Base-by-base conservation (phyloP, 2,329 filamentous ascomycete species). In the Zalaria sp. region DNA sequence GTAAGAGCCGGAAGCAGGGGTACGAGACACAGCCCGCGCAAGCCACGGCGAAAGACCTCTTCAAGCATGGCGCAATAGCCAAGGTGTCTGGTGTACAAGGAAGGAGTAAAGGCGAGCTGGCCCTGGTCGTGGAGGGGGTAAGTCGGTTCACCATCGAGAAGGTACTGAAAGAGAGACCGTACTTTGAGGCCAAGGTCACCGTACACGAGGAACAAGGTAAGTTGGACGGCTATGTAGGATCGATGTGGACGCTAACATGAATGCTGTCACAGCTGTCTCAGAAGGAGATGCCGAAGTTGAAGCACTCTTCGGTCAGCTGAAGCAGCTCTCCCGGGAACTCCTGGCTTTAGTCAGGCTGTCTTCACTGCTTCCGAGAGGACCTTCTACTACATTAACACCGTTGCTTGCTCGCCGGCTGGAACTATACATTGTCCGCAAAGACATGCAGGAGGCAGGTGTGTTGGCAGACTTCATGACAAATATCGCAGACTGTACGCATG, bases 381-480 rank as follows among this genome's bases (percentile, higher is more conserved):
- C 78, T 26, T 67, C 72, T 38, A 69, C 74, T 25, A 72, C 77
- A 3, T 66, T 96, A 10, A 88, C 87, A 3, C 88, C 89, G 1
- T 67, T 89, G n/a, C 72, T 96, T 40, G 86, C 86, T 0, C 77
- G 87, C 39, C 77, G 88, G 40, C 75, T 98, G 35, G 88, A 96
- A 55, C 65, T 88, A 41, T 91, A 86, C 60, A 94, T 98, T 48
- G 73, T 79, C 28, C 79, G 81, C 58, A 93, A 91, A 57, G 79
- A 86, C 45, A 60, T 91, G 39, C 70, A 76, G 35, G 87, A 96
- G 51, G 88, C 88, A 1, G 89, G 89, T 2, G 67, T 78, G 5
- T 71, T 98, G 6, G 89, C 91, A 5, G 91, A 98, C 59, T 96
- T 96, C 58, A 95, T 98, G 86, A 81, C 86, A 34, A 93, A 94